These are phyloP conservation scores for Trichoderma koningii DNA, from an alignment of 2,329 filamentous ascomycete genomes.

Conservation along the genomic window DNA sequence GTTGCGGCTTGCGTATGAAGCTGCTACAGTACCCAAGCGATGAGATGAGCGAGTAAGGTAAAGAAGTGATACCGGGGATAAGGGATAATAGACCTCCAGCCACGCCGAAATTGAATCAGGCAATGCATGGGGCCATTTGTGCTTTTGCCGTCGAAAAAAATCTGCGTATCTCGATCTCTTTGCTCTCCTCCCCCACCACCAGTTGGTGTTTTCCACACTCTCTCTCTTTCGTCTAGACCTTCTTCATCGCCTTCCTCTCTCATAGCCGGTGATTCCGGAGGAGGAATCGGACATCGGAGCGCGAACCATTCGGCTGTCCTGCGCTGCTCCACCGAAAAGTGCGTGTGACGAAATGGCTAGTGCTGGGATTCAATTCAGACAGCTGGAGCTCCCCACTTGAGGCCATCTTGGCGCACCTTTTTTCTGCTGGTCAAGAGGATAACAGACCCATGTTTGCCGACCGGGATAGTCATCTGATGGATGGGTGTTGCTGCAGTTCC, in stretches of 20 bases:
- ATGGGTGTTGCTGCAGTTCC: not conserved
- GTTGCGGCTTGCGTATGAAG: not conserved
- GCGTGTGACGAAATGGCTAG: constrained; percentile 21
- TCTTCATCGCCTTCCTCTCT: not conserved
- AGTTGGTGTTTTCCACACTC: not conserved
- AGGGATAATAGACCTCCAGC: no score
- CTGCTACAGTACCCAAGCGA: constrained; percentile 3
- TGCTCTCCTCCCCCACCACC: not conserved
- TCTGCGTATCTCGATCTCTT: no score
- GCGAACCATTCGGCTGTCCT: constrained; percentile 12
- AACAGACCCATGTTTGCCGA: not conserved
- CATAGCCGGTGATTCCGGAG: constrained; percentile 19
- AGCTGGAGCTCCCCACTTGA: constrained; percentile 12
- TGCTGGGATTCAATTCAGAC: not conserved
- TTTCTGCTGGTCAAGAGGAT: not conserved
- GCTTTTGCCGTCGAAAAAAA: not conserved
- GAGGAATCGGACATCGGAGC: constrained; percentile 18
- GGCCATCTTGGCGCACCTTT: constrained; percentile 9
- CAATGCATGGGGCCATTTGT: not conserved
- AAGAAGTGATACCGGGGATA: not conserved
- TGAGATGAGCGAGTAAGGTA: not conserved
- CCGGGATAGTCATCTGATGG: not conserved
- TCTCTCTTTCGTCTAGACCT: not conserved
- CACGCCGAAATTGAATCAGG: no score
- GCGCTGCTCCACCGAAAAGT: not conserved